These are phyloP conservation scores for Cryptococcus amylolentus DNA, from an alignment of 1,284 basidiomycete genomes.

Conservation along the genomic window DNA sequence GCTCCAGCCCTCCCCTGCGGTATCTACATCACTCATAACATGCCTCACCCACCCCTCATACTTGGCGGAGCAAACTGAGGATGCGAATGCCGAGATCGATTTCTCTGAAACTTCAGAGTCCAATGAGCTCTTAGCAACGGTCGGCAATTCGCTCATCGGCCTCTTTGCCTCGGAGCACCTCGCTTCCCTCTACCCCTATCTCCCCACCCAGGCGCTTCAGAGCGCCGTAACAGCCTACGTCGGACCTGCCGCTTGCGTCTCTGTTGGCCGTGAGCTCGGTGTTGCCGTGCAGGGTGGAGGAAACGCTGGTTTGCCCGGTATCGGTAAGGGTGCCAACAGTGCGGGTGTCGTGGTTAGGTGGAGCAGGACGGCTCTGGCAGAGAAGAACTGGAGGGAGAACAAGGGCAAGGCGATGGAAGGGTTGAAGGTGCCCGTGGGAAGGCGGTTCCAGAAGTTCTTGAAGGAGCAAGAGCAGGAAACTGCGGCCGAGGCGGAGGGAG, in stretches of 20 bases:
- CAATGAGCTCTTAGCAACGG: conserved; percentile 74
- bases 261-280: conserved; percentile 73
- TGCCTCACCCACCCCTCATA: conserved; percentile 73
- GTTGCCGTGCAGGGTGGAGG: conserved; percentile 35
- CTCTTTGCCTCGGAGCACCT: conserved; percentile 86
- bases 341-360: conserved; percentile 29
- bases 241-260: conserved; percentile 75
- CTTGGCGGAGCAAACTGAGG: conserved; percentile 1
- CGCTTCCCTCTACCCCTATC: conserved; percentile 77
- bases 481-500: conserved; percentile 2
- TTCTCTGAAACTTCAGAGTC: conserved; percentile 47
- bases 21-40: conserved; percentile 33
- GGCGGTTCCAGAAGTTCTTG: conserved; percentile 21
- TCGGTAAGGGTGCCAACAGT: conserved; percentile 11
- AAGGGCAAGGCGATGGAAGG: conserved; percentile 6
- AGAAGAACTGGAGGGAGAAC: conserved; percentile 51
- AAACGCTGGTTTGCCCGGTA: conserved; percentile 13
- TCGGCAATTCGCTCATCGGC: conserved; percentile 89
- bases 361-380: conserved; percentile 70
- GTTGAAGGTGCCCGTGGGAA: conserved; percentile 26
- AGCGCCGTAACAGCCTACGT: conserved; percentile 87
- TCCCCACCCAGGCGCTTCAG: conserved; percentile 86
- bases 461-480: conserved; percentile 4
- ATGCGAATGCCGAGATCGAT: conserved; percentile 4
- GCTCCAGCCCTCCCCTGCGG: conserved; percentile 25